phyloP scores from a whole-genome alignment of 345 rosid genomes.

The Aegle marmelos region DNA sequence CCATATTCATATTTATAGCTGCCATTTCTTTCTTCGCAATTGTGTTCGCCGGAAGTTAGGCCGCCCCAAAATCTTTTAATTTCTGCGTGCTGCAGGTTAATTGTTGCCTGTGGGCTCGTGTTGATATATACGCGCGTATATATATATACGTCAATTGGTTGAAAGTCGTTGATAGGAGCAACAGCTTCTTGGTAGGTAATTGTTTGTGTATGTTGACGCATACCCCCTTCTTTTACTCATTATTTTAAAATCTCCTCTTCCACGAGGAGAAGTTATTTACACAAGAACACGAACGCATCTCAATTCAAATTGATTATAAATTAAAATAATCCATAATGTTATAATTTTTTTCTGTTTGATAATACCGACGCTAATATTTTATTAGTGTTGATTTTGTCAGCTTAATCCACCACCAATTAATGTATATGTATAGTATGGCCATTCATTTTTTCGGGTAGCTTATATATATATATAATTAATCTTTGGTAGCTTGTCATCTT shows the following conservation, averaged over 20 bases:
- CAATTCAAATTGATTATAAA: background rate
- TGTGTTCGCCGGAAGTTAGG: conserved; percentile 25
- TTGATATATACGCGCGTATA: background rate
- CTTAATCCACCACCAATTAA: background rate
- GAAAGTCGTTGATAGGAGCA: background rate
- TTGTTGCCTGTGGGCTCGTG: background rate
- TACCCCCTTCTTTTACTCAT: background rate
- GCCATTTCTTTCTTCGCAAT: conserved; percentile 12
- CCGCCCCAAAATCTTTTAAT: conserved; percentile 15
- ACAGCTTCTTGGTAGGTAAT: background rate
- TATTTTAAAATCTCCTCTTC: background rate
- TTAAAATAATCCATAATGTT: background rate
- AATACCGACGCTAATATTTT: too few species aligned
- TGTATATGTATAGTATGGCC: too few species aligned
- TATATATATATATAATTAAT: too few species aligned
- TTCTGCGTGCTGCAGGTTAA: background rate
- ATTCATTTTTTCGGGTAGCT: too few species aligned
- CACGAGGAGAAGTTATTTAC: too few species aligned
- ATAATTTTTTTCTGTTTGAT: too few species aligned
- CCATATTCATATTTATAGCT: background rate
- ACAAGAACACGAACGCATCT: background rate
- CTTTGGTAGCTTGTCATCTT: background rate
- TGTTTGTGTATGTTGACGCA: background rate
- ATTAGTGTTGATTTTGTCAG: background rate
- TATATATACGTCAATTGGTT: background rate